phyloP scores from a whole-genome alignment of 768 basidiomycete genomes.

The Mrakia blollopis region DNA sequence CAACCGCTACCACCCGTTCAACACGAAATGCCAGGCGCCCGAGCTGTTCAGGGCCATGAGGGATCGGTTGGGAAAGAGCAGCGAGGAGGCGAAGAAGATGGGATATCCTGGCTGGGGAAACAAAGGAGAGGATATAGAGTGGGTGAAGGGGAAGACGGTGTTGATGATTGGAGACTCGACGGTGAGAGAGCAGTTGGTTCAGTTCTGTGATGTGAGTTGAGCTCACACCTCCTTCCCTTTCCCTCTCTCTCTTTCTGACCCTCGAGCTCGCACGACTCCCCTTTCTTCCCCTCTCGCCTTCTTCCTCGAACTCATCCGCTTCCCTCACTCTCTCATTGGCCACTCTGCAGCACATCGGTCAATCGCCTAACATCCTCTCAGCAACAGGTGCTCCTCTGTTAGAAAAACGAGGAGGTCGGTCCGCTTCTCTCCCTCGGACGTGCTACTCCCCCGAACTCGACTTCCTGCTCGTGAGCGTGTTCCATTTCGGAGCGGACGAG shows the following conservation, averaged over 20 bases:
- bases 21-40: conserved; percentile 30
- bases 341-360: conserved; percentile 15
- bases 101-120: conserved; percentile 12
- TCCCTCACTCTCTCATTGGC: not conserved
- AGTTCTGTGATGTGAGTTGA: conserved; percentile 37
- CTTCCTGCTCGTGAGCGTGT: conserved; percentile 37
- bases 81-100: conserved; percentile 6
- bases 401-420: conserved; percentile 16
- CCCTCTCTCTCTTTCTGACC: not conserved
- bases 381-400: not conserved
- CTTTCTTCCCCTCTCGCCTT: not conserved
- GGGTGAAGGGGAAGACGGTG: conserved; percentile 35
- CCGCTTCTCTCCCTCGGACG: conserved; percentile 32
- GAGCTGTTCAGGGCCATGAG: conserved; percentile 30
- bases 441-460: conserved; percentile 36
- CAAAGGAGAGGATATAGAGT: conserved; percentile 34
- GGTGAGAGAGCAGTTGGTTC: conserved; percentile 34
- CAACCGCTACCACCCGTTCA: conserved; percentile 36
- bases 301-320: no score
- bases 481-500: conserved; percentile 38
- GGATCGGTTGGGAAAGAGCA: conserved; percentile 21
- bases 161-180: conserved; percentile 38
- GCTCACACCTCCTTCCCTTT: not conserved
- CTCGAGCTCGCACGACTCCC: no score
- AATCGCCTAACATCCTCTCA: conserved; percentile 7